phyloP scores from a whole-genome alignment of 352 stramenopile genomes.

The Phytophthora brassicae region DNA sequence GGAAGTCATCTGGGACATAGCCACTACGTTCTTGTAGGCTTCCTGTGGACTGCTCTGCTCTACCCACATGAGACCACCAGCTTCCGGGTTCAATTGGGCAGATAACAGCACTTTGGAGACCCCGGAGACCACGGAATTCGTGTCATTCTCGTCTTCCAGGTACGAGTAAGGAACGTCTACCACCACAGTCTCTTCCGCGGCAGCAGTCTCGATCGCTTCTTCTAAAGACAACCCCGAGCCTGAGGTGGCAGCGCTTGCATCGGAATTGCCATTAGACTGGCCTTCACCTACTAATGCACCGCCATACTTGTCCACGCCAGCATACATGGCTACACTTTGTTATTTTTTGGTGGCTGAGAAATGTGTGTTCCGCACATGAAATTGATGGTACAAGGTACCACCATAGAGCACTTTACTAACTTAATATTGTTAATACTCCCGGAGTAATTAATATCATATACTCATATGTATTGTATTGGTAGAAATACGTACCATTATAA shows the following conservation, averaged over 20 bases:
- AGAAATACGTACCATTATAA: too few species aligned
- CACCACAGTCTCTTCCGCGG: constrained; percentile 79
- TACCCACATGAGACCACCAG: constrained; percentile 81
- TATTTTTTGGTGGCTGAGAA: constrained; percentile 19
- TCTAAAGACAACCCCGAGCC: constrained; percentile 57
- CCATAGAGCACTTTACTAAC: too few species aligned
- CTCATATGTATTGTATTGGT: too few species aligned
- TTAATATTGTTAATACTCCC: too few species aligned
- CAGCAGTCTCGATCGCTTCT: constrained; percentile 75
- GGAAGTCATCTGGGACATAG: constrained; percentile 89
- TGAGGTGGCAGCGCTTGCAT: constrained; percentile 1
- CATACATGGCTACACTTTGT: constrained; percentile 76
- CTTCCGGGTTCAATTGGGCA: constrained; percentile 75
- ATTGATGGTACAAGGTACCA: too few species aligned
- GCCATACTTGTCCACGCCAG: constrained; percentile 82
- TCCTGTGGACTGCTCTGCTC: constrained; percentile 60
- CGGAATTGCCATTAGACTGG: constrained; percentile 37
- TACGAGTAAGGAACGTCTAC: constrained; percentile 83
- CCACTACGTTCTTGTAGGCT: constrained; percentile 80
- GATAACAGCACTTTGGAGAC: constrained; percentile 66
- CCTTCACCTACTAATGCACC: constrained; percentile 68
- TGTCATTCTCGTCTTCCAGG: constrained; percentile 65
- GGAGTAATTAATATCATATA: too few species aligned
- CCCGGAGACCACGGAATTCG: constrained; percentile 53
- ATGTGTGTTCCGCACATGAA: too few species aligned